Evolutionary conservation across 2,329 filamentous ascomycete species (phyloP), one percentile per base, ranked within the genome.

Genomic region (Cordyceps cicadae): DNA sequence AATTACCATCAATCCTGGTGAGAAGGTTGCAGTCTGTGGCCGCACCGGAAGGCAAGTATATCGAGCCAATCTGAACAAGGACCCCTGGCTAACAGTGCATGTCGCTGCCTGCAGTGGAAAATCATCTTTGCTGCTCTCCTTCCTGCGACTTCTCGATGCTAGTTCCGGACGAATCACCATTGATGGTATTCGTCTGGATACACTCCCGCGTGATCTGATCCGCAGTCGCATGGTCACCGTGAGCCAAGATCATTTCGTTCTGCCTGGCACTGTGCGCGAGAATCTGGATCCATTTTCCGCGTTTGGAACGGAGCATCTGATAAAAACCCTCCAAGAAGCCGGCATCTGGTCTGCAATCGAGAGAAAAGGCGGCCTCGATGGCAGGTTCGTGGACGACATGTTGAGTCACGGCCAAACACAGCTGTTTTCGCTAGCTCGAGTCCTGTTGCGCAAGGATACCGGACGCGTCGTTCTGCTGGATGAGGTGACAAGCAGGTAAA

Each of bases 1-100:
- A 19, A 50, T 72, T 4, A 54, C 63, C 1, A 66, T 71, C 26
- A 54, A 56, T 11, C 67, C 75, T 0, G 79, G 79, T 0, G 72
- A 80, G 64, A 81, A 80, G 62, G 68, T 83, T 12, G 80, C 73
- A 1, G 75, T 83, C n/a, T 79, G 78, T 53, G 80, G 81, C 12
- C 76, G 80, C 14, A 81, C 77, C 24, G 80, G 79, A 32, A 57
- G 57, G 48, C 56, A 56, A 62, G 45, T 68, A 63, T 63, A 64
- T 63, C 54, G 45, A 21, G 14, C 26, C 15, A 29, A 32, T 15
- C 34, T 39, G 39, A 19, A n/a, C n/a, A n/a, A 55, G 21, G 17
- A 50, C 26, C 19, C n/a, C 12, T 17, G 15, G 37, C 29, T 49
- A 45, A 58, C 43, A 39, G 26, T 34, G 24, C 19, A 29, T 7